Evolutionary conservation across 2,329 filamentous ascomycete genomes (phyloP).

Genomic region (Westerdykella ornata): DNA sequence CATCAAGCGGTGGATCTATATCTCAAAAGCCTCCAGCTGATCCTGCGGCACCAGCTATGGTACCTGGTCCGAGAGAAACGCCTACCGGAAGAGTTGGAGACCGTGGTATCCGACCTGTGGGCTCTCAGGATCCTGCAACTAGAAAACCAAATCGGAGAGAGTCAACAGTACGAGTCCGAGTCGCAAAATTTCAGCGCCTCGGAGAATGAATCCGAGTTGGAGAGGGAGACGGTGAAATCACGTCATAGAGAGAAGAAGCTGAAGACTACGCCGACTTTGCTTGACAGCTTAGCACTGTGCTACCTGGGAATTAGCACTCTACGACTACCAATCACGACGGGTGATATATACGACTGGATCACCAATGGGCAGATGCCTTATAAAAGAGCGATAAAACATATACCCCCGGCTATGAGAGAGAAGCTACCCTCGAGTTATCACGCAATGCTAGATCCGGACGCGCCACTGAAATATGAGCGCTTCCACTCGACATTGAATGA

Average conservation of each 20-base stretch:
- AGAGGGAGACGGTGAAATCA: slow-evolving; percentile 15
- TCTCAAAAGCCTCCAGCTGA: slow-evolving; percentile 74
- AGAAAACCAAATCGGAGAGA: slow-evolving; percentile 38
- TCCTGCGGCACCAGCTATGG: slow-evolving; percentile 72
- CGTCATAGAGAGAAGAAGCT: slow-evolving; percentile 39
- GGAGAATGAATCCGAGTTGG: slow-evolving; percentile 38
- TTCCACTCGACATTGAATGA: slow-evolving; percentile 61
- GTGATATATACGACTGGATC: slow-evolving; percentile 64
- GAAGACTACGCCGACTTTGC: slow-evolving; percentile 54
- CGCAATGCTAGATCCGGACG: slow-evolving; percentile 50
- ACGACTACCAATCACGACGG: slow-evolving; percentile 67
- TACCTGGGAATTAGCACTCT: slow-evolving; percentile 74
- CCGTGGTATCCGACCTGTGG: slow-evolving; percentile 79
- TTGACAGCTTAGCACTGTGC: slow-evolving; percentile 70
- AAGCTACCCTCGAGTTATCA: slow-evolving; percentile 59
- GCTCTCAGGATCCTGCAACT: slow-evolving; percentile 61
- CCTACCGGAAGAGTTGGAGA: slow-evolving; percentile 68
- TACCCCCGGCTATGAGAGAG: slow-evolving; percentile 60
- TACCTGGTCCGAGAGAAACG: slow-evolving; percentile 63
- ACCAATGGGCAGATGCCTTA: slow-evolving; percentile 64
- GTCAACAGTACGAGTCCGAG: slow-evolving; percentile 32
- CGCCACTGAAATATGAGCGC: slow-evolving; percentile 44
- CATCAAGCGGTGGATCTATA: slow-evolving; percentile 68
- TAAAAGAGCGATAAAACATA: slow-evolving; percentile 51
- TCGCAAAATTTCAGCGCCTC: slow-evolving; percentile 54